These are phyloP conservation scores for Fusarium tricinctum DNA, from an alignment of 2,329 filamentous ascomycete species.

Conservation along the genomic window DNA sequence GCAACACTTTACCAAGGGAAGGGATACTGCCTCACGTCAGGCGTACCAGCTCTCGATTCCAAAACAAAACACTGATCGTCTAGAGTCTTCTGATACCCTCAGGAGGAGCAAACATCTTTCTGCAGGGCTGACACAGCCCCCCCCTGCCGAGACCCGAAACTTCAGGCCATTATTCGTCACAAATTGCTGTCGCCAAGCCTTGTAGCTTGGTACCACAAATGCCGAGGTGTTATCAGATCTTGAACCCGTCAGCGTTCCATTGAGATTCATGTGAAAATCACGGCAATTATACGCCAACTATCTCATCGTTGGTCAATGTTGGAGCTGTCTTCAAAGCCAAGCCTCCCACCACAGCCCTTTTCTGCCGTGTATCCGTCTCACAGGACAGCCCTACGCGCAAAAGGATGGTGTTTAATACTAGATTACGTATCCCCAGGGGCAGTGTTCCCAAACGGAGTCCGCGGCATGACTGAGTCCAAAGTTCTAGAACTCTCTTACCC, in stretches of 20 bases:
- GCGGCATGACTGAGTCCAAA: not conserved
- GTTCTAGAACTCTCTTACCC: not conserved
- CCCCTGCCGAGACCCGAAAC: too few species aligned
- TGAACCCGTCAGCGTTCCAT: not conserved
- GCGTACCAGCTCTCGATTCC: not conserved
- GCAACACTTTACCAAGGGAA: not conserved
- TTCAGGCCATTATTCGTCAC: too few species aligned
- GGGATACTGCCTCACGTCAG: not conserved
- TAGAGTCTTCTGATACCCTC: too few species aligned
- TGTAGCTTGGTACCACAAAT: too few species aligned
- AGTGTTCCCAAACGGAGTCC: not conserved
- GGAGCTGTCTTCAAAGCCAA: not conserved
- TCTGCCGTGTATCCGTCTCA: not conserved
- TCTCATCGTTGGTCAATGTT: not conserved
- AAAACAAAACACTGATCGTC: too few species aligned
- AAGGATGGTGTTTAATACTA: not conserved
- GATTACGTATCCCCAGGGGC: not conserved
- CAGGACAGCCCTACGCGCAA: not conserved
- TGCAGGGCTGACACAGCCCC: too few species aligned
- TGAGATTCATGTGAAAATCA: not conserved
- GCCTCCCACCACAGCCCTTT: not conserved
- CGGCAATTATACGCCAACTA: not conserved
- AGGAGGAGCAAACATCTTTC: too few species aligned
- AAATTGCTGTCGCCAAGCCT: too few species aligned
- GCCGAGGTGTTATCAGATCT: not conserved